Evolutionary conservation across 306 rosid species (phyloP).

Genomic region (Vigna radiata): DNA sequence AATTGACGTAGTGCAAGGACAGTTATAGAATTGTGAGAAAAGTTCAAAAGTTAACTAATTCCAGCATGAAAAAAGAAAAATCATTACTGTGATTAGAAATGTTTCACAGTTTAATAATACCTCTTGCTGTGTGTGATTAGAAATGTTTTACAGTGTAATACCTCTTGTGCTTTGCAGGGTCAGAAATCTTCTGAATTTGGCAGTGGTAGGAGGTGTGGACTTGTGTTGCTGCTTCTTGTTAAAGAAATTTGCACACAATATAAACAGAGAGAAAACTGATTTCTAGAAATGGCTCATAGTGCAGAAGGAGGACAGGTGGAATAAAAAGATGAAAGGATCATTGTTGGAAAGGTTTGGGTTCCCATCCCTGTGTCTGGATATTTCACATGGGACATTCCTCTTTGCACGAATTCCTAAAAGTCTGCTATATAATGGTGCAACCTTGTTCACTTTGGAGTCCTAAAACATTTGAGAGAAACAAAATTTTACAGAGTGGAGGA

Average conservation of each 20-base stretch:
- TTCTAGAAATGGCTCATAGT: conserved; percentile 41
- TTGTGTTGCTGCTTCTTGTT: neutral
- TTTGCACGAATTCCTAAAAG: conserved; percentile 44
- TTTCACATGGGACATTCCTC: conserved; percentile 52
- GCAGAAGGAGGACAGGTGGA: conserved; percentile 38
- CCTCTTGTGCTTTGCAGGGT: conserved; percentile 45
- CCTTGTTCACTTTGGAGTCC: neutral
- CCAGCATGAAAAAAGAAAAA: conserved; percentile 1
- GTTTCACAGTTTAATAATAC: too few species aligned
- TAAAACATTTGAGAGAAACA: conserved; percentile 19
- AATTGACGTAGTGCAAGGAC: conserved; percentile 8
- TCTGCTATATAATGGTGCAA: neutral
- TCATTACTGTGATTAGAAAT: too few species aligned
- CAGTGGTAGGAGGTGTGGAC: neutral
- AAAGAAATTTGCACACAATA: conserved; percentile 18
- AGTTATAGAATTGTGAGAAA: neutral
- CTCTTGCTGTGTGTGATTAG: neutral
- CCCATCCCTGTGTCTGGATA: conserved; percentile 60
- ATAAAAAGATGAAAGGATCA: conserved; percentile 33
- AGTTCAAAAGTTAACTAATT: conserved; percentile 6
- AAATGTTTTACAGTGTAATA: conserved; percentile 26
- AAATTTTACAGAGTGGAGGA: conserved; percentile 23
- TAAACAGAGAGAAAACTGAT: conserved; percentile 28
- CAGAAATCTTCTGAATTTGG: conserved; percentile 22
- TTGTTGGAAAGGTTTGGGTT: conserved; percentile 60